phyloP scores from a whole-genome alignment of 176 grass and related monocot species.

The Bromus sterilis region DNA sequence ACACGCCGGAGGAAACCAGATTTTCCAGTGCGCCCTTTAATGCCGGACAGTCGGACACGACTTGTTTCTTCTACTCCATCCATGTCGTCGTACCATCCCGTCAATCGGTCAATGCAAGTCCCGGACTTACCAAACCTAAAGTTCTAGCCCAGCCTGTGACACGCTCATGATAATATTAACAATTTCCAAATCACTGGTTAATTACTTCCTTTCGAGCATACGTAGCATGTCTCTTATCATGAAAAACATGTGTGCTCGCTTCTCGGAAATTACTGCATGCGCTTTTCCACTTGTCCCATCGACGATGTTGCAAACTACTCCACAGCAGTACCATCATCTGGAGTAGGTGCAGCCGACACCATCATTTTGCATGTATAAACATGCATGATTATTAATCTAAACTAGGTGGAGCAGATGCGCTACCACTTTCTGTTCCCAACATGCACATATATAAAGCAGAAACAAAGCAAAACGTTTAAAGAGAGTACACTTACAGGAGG shows the following conservation, averaged over 20 bases:
- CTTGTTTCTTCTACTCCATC: not conserved
- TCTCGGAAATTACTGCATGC: not conserved
- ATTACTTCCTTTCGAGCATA: no score
- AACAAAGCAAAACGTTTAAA: constrained; percentile 1
- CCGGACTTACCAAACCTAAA: not conserved
- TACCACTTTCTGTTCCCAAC: not conserved
- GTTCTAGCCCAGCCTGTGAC: not conserved
- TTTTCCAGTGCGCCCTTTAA: not conserved
- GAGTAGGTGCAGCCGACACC: constrained; percentile 17
- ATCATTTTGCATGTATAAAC: not conserved
- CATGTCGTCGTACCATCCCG: not conserved
- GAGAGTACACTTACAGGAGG: not conserved
- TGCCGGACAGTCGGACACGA: not conserved
- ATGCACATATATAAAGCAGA: not conserved
- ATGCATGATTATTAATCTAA: not conserved
- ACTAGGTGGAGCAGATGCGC: constrained; percentile 2
- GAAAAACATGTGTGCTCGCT: not conserved
- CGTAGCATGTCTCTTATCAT: no score
- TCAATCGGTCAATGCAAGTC: not conserved
- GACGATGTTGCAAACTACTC: not conserved
- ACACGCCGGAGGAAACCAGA: not conserved
- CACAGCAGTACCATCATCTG: no score
- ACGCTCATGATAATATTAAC: not conserved
- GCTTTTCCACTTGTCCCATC: not conserved
- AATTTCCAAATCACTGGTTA: no score